Evolutionary conservation across 768 basidiomycete genomes (phyloP).

Genomic region (Tremella mesenterica): DNA sequence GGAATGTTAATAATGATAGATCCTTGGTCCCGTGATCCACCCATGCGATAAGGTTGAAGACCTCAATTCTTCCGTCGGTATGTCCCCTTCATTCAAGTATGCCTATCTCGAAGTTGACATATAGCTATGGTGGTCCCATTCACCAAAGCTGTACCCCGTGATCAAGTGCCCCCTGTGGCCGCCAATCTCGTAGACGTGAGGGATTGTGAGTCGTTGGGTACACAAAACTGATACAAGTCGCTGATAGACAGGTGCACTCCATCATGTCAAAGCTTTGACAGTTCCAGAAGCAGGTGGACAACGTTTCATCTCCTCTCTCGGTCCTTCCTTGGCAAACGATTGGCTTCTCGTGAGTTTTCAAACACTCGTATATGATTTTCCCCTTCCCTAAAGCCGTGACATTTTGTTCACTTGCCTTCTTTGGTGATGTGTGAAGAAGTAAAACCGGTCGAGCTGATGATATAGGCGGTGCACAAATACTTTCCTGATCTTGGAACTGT

Average conservation of each 20-base stretch:
- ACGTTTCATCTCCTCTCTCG: slow-evolving; percentile 52
- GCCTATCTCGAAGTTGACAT: not conserved
- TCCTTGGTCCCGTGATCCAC: slow-evolving; percentile 47
- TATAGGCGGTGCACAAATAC: too few relatives aligned
- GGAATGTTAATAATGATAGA: slow-evolving; percentile 17
- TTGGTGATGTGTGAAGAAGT: too few relatives aligned
- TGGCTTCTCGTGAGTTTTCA: slow-evolving; percentile 33
- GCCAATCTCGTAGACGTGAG: not conserved
- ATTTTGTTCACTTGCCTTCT: too few relatives aligned
- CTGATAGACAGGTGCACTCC: slow-evolving; percentile 51
- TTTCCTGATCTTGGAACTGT: slow-evolving; percentile 33
- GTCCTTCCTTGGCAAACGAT: slow-evolving; percentile 39
- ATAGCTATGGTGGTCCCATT: too few relatives aligned
- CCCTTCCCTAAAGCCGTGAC: too few relatives aligned
- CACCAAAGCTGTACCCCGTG: too few relatives aligned
- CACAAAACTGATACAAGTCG: not conserved
- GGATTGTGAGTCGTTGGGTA: not conserved
- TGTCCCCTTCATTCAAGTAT: slow-evolving; percentile 2
- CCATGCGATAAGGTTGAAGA: slow-evolving; percentile 43
- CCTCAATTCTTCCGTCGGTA: slow-evolving; percentile 46
- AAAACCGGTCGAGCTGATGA: not conserved
- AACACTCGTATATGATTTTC: too few relatives aligned
- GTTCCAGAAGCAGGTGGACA: slow-evolving; percentile 53
- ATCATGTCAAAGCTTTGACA: slow-evolving; percentile 53
- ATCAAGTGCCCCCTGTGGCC: too few relatives aligned